phyloP scores from a whole-genome alignment of 768 basidiomycete species.

The Rhodotorula sphaerocarpa region DNA sequence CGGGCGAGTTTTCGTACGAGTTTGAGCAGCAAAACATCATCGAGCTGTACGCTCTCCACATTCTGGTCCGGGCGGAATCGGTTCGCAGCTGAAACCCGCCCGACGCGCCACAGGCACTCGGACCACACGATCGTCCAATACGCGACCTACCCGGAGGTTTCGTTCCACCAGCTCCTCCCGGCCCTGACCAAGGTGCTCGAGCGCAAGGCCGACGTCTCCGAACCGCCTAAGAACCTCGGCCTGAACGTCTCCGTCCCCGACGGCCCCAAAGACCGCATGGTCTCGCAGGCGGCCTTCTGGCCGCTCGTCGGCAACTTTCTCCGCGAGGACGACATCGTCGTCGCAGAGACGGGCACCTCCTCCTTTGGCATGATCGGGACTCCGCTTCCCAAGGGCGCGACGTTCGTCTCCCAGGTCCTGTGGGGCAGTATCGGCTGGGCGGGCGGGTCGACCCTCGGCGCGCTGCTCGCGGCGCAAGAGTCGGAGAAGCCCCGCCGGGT shows the following conservation, averaged over 20 bases:
- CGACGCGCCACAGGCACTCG: slow-evolving; percentile 60
- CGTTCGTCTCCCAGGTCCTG: slow-evolving; percentile 66
- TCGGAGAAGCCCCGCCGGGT: slow-evolving; percentile 53
- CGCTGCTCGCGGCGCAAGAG: slow-evolving; percentile 56
- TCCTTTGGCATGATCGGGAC: slow-evolving; percentile 78
- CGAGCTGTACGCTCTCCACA: slow-evolving; percentile 18
- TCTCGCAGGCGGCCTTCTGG: slow-evolving; percentile 36
- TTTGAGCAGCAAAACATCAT: slow-evolving; percentile 31
- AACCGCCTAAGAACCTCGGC: slow-evolving; percentile 17
- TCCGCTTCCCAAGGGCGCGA: slow-evolving; percentile 61
- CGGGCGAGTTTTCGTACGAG: slow-evolving; percentile 62
- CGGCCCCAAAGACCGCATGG: slow-evolving; percentile 46
- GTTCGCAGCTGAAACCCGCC: neutral
- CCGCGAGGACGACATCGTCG: slow-evolving; percentile 51
- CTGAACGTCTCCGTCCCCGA: slow-evolving; percentile 44
- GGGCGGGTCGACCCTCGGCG: slow-evolving; percentile 62
- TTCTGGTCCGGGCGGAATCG: neutral
- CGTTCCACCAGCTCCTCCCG: slow-evolving; percentile 42
- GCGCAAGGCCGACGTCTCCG: slow-evolving; percentile 10
- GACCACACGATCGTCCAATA: slow-evolving; percentile 48
- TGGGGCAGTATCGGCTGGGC: slow-evolving; percentile 93
- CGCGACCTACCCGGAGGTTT: slow-evolving; percentile 35
- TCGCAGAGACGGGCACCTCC: slow-evolving; percentile 84
- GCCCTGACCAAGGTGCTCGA: slow-evolving; percentile 31
- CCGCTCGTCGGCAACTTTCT: slow-evolving; percentile 35